Base-by-base conservation (phyloP, 192 early-diverging fungal genomes). In the Backusella liffmaniae region DNA sequence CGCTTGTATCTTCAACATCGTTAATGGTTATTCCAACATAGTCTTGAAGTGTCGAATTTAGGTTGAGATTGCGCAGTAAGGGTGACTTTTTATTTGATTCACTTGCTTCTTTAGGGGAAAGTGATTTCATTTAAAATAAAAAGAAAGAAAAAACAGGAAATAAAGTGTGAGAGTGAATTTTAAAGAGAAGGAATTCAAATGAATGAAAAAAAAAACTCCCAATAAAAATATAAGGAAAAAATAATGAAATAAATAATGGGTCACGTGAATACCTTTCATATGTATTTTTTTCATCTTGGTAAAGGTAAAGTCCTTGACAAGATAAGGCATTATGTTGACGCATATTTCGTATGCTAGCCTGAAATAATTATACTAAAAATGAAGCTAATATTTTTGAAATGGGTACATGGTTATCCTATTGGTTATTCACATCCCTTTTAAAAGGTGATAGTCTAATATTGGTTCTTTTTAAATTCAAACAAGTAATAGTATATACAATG, bases 21-120 rank as follows among this genome's bases (percentile, higher is more conserved):
- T 66, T 74, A 30, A 81, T 81, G 6, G 80, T 81, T 8, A 81
- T 81, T 6, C 80, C 80, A 72, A 81, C 74, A 56, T 81, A 81
- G 44, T 81, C 80, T 56, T 81, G 80, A 56, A 30, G 30, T 37
- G 34, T 35, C n/a, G 34, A 37, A 41, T 10, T 35, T 26, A 23
- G 21, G 23, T 21, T 36, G 9, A 37, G 18, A 41, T 35, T 69
- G 16, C 9, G n/a, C 26, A 23, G 37, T 13, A 23, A 41, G 41
- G 67, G 29, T 4, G 66, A 69, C 23, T 62, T 62, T 62, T 62
- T 62, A 37, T 18, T 69, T 12, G 67, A 41, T 69, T 23, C 37
- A 41, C 35, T 26, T 16, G 67, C 10, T 69, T 69, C 35, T 69
- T 69, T 69, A 21, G 34, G 56, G 4, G 21, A 69, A 41, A 37